Evolutionary conservation across 2,329 filamentous ascomycete species (phyloP), one percentile per base, ranked within the genome.

Genomic region (Penicillium sp.): DNA sequence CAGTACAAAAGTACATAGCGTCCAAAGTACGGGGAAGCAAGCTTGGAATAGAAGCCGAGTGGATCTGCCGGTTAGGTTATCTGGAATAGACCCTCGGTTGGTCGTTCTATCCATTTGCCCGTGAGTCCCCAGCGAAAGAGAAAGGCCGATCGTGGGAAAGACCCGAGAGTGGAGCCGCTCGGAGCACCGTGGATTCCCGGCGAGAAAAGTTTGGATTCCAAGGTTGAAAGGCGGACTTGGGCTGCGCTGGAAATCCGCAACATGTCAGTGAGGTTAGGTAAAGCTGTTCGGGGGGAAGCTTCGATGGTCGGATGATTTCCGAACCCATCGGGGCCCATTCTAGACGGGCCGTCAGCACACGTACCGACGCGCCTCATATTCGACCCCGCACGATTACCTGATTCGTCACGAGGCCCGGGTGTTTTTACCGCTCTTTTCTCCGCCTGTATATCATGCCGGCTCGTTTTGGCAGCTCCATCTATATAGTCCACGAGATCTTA

Each of bases 111-210:
- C 46, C 44, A 50, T 31, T 51, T 33, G 52, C 30, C 45, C 52
- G 48, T 35, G 31, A 46, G 35, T 45, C 40, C 51, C 33, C 27
- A 35, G 18, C 36, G 25, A 31, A 39, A 52, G 46, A 33, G 16
- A 35, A 44, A 38, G 35, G 24, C 44, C 25, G 38, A 42, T 46
- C 18, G 50, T 46, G 50, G 50, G 35, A 54, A 52, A 55, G 50
- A 41, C 30, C 55, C 55, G 49, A 54, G 14, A 48, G 48, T 52
- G 51, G 53, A 56, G 46, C 46, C 53, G 25, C 45, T 47, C 27
- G 40, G 31, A 39, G 46, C 39, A 24, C 44, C 27, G 22, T 45
- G 30, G 33, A 30, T 45, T 46, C 25, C 33, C 27, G 31, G 38
- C 3, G 24, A 42, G 46, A 41, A 13, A 36, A 36, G 33, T 36